A percentile compares a stretch with the other conserved stretches of the same genome.
Conservation (phyloP, 352 stramenopile genomes). For the Phytophthora citricola region DNA sequence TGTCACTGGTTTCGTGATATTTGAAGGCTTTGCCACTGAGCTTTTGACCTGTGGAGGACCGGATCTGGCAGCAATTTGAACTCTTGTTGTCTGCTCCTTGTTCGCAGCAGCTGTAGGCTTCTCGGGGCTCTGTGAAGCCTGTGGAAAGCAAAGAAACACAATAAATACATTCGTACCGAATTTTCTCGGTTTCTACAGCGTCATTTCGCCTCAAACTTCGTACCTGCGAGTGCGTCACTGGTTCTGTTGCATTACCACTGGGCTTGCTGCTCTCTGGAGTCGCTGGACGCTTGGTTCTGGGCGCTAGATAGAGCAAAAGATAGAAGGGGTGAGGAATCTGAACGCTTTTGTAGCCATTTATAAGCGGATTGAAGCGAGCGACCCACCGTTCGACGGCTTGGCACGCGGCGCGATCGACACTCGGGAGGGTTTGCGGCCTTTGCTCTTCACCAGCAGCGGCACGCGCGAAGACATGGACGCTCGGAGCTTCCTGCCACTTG, state of each 20-base stretch:
- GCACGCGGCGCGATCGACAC: constrained; percentile 70
- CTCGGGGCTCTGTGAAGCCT: constrained; percentile 3
- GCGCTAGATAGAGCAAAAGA: constrained; percentile 15
- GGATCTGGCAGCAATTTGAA: background rate
- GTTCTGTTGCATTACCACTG: background rate
- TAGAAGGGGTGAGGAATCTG: constrained; percentile 9
- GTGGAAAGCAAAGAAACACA: constrained; percentile 2
- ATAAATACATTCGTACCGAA: too few species aligned
- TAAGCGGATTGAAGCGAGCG: background rate
- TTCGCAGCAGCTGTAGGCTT: constrained; percentile 3
- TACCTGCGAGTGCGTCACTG: constrained; percentile 15
- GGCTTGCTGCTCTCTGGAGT: constrained; percentile 5
- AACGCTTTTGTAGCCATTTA: constrained; percentile 6
- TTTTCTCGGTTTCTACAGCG: constrained; percentile 1
- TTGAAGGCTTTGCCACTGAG: constrained; percentile 6
- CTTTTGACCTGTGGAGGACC: constrained; percentile 4
- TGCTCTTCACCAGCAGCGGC: constrained; percentile 78
- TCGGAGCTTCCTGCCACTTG: constrained; percentile 16
- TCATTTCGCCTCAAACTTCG: constrained; percentile 1
- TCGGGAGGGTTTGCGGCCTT: constrained; percentile 71
- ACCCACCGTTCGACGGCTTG: constrained; percentile 70
- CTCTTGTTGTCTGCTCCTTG: background rate
- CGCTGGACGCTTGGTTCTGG: constrained; percentile 35
- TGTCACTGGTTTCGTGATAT: background rate
- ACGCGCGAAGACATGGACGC: constrained; percentile 68